Evolutionary conservation across 768 basidiomycete species (phyloP).

Genomic region (Agrocybe pediades): DNA sequence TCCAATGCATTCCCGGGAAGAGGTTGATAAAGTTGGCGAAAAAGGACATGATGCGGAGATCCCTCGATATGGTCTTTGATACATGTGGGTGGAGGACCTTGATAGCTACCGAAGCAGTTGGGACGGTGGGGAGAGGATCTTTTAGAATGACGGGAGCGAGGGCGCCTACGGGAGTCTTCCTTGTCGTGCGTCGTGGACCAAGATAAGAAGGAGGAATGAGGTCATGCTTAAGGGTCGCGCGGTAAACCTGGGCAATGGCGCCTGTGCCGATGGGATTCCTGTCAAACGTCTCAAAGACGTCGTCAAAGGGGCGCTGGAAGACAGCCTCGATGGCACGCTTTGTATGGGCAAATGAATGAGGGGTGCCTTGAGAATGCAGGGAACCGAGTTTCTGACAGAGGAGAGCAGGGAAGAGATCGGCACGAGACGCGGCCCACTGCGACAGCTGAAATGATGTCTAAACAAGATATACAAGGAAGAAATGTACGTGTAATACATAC

Average conservation of each 20-base stretch:
- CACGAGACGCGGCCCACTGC: conserved; percentile 97
- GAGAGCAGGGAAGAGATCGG: conserved; percentile 86
- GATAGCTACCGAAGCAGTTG: conserved; percentile 88
- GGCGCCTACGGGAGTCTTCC: conserved; percentile 47
- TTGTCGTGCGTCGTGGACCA: conserved; percentile 64
- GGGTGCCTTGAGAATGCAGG: conserved; percentile 85
- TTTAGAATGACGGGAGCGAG: conserved; percentile 57
- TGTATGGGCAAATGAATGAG: conserved; percentile 82
- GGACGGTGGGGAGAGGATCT: conserved; percentile 70
- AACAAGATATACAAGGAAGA: conserved; percentile 5
- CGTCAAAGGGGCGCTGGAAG: conserved; percentile 79
- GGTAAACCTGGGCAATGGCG: conserved; percentile 99
- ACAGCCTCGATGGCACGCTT: conserved; percentile 78
- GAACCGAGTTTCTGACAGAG: conserved; percentile 85
- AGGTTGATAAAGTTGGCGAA: conserved; percentile 79
- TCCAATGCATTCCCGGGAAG: conserved; percentile 94
- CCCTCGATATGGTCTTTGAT: conserved; percentile 77
- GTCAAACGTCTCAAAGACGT: conserved; percentile 92
- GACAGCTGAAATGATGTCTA: conserved; percentile 61
- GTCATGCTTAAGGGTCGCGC: conserved; percentile 80
- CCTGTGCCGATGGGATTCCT: conserved; percentile 91
- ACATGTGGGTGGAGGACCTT: conserved; percentile 94
- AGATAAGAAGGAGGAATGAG: conserved; percentile 86
- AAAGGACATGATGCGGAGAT: conserved; percentile 93
- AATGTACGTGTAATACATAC: conserved; percentile 40